phyloP scores from a whole-genome alignment of 2,329 filamentous ascomycete species.

The Monosporascus ibericus region DNA sequence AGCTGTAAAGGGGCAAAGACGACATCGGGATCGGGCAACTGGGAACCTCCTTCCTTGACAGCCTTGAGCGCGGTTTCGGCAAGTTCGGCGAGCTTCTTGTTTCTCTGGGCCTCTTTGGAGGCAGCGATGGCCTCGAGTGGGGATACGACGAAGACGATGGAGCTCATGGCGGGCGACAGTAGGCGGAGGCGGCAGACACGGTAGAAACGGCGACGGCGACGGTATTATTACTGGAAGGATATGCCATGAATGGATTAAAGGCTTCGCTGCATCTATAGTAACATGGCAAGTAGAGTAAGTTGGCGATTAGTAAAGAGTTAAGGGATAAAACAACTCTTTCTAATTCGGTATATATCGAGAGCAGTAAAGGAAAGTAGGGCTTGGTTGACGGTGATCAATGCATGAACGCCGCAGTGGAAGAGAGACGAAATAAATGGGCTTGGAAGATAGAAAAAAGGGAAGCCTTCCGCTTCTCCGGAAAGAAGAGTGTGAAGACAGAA shows the following conservation, averaged over 20 bases:
- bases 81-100: constrained; percentile 75
- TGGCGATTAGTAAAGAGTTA: too few relatives aligned
- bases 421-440: too few relatives aligned
- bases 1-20: constrained; percentile 88
- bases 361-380: too few relatives aligned
- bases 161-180: constrained; percentile 66
- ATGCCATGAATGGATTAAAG: background rate
- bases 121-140: constrained; percentile 86
- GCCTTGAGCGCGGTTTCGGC: constrained; percentile 76
- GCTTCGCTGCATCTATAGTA: too few relatives aligned
- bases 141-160: constrained; percentile 90
- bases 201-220: background rate
- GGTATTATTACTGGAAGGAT: background rate
- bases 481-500: too few relatives aligned
- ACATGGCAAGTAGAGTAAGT: too few relatives aligned
- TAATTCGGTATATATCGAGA: too few relatives aligned
- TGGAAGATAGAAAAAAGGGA: too few relatives aligned
- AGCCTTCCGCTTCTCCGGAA: too few relatives aligned
- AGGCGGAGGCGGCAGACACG: constrained; percentile 5
- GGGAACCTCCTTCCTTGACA: constrained; percentile 76
- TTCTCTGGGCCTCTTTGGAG: constrained; percentile 85
- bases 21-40: constrained; percentile 81
- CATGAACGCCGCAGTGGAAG: too few relatives aligned
- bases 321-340: too few relatives aligned
- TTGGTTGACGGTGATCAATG: too few relatives aligned